Percentiles rank a stretch among this genome's conserved stretches.
phyloP scores from a whole-genome alignment of 2,329 filamentous ascomycete species.

The Ophiocordyceps robertsii region DNA sequence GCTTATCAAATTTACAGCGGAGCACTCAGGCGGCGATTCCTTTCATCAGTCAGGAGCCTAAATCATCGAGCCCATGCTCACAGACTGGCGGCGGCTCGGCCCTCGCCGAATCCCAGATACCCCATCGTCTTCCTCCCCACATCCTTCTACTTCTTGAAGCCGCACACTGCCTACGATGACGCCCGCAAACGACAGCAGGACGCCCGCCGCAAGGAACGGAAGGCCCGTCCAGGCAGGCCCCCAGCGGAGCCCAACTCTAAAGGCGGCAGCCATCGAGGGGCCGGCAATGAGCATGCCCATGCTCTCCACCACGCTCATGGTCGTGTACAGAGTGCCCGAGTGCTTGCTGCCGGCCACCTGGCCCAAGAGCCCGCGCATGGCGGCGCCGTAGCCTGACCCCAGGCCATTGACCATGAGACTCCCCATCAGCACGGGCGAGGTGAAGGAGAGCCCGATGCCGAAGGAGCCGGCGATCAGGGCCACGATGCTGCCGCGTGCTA shows the following conservation, averaged over 20 bases:
- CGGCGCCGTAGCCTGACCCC: background rate
- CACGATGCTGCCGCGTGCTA: background rate
- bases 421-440: background rate
- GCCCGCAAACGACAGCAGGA: background rate
- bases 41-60: too few relatives aligned
- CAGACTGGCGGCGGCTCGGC: too few relatives aligned
- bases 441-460: background rate
- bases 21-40: too few relatives aligned
- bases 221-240: slow-evolving; percentile 5
- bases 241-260: slow-evolving; percentile 5
- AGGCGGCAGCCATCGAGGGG: slow-evolving; percentile 6
- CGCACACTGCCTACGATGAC: background rate
- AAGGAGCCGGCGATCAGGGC: slow-evolving; percentile 3
- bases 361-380: slow-evolving; percentile 6
- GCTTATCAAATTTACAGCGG: too few relatives aligned
- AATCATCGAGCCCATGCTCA: too few relatives aligned
- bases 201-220: slow-evolving; percentile 3
- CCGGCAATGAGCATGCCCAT: slow-evolving; percentile 6
- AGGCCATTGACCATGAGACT: background rate
- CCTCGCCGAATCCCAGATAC: too few relatives aligned
- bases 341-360: slow-evolving; percentile 4
- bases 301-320: slow-evolving; percentile 7
- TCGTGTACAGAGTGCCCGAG: slow-evolving; percentile 7
- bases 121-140: too few relatives aligned
- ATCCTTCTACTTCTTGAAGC: background rate